Conservation (phyloP, 352 stramenopile genomes). For the Thalassiosira mediterranea region DNA sequence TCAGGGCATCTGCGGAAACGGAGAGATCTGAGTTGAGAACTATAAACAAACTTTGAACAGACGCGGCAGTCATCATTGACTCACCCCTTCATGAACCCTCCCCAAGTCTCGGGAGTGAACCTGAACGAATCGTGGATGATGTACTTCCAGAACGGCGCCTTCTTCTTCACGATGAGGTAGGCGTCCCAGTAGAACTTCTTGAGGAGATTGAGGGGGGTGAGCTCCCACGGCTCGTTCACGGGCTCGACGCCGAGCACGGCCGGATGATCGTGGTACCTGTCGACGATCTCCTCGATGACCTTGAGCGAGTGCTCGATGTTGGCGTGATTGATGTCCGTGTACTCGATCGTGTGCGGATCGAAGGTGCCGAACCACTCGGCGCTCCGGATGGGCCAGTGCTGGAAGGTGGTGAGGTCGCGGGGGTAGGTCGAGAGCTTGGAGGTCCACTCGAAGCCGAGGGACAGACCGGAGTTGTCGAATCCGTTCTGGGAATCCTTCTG, state of each 20-base stretch:
- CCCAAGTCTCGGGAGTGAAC: slow-evolving; percentile 86
- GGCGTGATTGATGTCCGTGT: slow-evolving; percentile 90
- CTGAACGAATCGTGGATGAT: slow-evolving; percentile 96
- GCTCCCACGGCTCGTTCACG: slow-evolving; percentile 95
- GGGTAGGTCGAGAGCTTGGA: slow-evolving; percentile 65
- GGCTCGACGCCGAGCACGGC: slow-evolving; percentile 91
- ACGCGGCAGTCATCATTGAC: slow-evolving; percentile 48
- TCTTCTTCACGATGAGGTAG: slow-evolving; percentile 92
- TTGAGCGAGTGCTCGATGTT: slow-evolving; percentile 91
- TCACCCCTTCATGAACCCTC: slow-evolving; percentile 84
- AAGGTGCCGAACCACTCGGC: slow-evolving; percentile 92
- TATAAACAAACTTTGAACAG: slow-evolving; percentile 85
- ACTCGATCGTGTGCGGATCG: slow-evolving; percentile 85
- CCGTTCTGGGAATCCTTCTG: slow-evolving; percentile 93
- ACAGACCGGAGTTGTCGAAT: slow-evolving; percentile 93
- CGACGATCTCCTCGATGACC: slow-evolving; percentile 90
- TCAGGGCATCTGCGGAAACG: too few relatives aligned
- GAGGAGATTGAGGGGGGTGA: slow-evolving; percentile 90
- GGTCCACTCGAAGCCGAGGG: slow-evolving; percentile 89
- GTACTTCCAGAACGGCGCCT: slow-evolving; percentile 94
- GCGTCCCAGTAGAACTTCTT: slow-evolving; percentile 96
- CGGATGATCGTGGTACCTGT: slow-evolving; percentile 88
- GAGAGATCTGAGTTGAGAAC: too few relatives aligned
- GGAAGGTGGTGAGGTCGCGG: slow-evolving; percentile 88
- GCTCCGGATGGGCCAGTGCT: slow-evolving; percentile 90